Percentiles rank a stretch among this genome's conserved stretches.
phyloP scores from a whole-genome alignment of 768 basidiomycete genomes.

The Boletus edulis region DNA sequence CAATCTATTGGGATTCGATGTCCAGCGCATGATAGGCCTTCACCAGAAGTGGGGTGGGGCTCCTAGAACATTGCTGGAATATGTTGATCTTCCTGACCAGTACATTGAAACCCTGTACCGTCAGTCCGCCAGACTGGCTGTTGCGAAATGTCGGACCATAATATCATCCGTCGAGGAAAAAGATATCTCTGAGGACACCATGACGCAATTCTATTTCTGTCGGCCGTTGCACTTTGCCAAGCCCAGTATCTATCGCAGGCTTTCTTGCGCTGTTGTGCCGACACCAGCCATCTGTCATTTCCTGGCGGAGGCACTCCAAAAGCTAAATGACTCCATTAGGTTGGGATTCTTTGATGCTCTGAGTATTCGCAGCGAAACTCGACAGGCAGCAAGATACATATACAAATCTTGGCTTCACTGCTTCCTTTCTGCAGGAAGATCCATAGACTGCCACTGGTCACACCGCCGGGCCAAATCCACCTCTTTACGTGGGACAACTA shows the following conservation, averaged over 20 bases:
- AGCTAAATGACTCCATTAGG: not conserved
- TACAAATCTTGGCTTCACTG: not conserved
- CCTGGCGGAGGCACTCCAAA: not conserved
- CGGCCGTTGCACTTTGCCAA: not conserved
- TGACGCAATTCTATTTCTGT: not conserved
- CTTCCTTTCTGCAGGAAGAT: not conserved
- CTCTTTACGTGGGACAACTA: not conserved
- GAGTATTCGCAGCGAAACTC: not conserved
- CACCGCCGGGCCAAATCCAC: not conserved
- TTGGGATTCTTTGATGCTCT: not conserved
- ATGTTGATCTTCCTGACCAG: not conserved
- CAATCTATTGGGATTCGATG: not conserved
- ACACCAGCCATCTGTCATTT: not conserved
- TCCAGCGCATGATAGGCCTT: not conserved
- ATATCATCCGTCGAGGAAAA: no score
- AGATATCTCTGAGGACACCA: not conserved
- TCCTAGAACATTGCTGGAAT: not conserved
- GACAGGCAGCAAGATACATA: not conserved
- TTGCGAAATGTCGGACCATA: not conserved
- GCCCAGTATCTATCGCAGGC: accelerated
- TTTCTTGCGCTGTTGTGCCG: not conserved
- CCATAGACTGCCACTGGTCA: not conserved
- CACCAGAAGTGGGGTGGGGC: not conserved
- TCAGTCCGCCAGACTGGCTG: not conserved
- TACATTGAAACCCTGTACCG: not conserved